Conservation (phyloP, 2,329 filamentous ascomycete genomes). For the Diaporthe eres region DNA sequence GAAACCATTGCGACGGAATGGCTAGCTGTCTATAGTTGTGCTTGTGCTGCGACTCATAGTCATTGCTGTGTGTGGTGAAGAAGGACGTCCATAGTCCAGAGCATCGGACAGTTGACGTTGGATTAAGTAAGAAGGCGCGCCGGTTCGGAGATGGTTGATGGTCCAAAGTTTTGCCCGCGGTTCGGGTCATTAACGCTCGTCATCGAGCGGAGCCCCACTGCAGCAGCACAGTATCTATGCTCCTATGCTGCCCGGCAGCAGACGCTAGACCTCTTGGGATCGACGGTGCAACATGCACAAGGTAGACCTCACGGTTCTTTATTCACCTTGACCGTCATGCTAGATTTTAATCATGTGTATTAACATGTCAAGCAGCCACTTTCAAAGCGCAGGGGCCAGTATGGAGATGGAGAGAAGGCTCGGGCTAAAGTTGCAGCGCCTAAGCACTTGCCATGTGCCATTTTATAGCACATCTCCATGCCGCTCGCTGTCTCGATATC, state of each 20-base stretch:
- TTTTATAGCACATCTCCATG: neutral
- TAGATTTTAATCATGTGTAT: neutral
- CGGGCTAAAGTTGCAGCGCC: neutral
- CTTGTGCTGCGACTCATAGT: conserved; percentile 35
- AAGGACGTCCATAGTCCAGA: conserved; percentile 8
- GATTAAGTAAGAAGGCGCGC: conserved; percentile 11
- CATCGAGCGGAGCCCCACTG: conserved; percentile 29
- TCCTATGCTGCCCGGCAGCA: neutral
- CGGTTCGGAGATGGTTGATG: conserved; percentile 23
- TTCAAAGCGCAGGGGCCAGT: neutral
- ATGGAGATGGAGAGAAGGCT: neutral
- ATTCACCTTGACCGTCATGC: neutral
- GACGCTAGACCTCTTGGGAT: neutral
- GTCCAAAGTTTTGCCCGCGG: conserved; percentile 32
- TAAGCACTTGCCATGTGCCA: neutral
- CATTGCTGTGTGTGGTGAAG: conserved; percentile 25
- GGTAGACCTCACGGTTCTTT: neutral
- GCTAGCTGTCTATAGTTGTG: conserved; percentile 35
- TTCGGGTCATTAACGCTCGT: conserved; percentile 30
- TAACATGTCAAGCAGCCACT: neutral
- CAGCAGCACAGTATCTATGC: no score
- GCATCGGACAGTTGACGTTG: conserved; percentile 12
- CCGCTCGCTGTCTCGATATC: neutral
- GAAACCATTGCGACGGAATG: conserved; percentile 59
- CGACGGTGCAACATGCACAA: neutral